Conservation (phyloP, 2,329 filamentous ascomycete genomes). For the Didymella arachidicola region DNA sequence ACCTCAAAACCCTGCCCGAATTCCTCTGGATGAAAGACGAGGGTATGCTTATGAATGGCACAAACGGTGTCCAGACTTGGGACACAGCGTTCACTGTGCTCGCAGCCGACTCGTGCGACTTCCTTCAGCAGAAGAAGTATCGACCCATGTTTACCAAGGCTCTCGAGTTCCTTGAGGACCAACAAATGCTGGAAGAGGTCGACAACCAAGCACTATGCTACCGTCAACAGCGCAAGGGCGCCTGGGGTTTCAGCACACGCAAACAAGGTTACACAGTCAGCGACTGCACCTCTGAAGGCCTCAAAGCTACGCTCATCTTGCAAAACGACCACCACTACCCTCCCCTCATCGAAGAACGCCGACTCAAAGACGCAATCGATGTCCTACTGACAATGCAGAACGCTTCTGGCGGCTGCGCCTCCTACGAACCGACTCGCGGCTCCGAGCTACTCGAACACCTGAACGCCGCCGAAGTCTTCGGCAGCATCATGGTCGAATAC, state of each 20-base stretch:
- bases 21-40: slow-evolving; percentile 91
- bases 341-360: slow-evolving; percentile 73
- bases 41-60: slow-evolving; percentile 94
- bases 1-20: slow-evolving; percentile 82
- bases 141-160: slow-evolving; percentile 83
- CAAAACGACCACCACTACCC: slow-evolving; percentile 79
- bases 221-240: slow-evolving; percentile 88
- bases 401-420: slow-evolving; percentile 81
- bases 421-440: slow-evolving; percentile 85
- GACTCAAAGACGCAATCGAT: slow-evolving; percentile 88
- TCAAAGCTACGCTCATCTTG: slow-evolving; percentile 85
- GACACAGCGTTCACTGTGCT: slow-evolving; percentile 93
- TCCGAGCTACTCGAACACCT: slow-evolving; percentile 81
- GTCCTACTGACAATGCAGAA: slow-evolving; percentile 94
- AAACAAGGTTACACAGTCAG: slow-evolving; percentile 94
- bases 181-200: slow-evolving; percentile 88
- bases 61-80: slow-evolving; percentile 98
- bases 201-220: slow-evolving; percentile 81
- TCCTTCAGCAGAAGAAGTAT: slow-evolving; percentile 80
- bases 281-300: slow-evolving; percentile 89
- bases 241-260: slow-evolving; percentile 94
- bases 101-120: slow-evolving; percentile 77
- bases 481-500: slow-evolving; percentile 97
- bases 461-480: slow-evolving; percentile 96
- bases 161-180: slow-evolving; percentile 83